Conservation (phyloP, 1,139 yeast genomes). For the Kazachstania sp. region DNA sequence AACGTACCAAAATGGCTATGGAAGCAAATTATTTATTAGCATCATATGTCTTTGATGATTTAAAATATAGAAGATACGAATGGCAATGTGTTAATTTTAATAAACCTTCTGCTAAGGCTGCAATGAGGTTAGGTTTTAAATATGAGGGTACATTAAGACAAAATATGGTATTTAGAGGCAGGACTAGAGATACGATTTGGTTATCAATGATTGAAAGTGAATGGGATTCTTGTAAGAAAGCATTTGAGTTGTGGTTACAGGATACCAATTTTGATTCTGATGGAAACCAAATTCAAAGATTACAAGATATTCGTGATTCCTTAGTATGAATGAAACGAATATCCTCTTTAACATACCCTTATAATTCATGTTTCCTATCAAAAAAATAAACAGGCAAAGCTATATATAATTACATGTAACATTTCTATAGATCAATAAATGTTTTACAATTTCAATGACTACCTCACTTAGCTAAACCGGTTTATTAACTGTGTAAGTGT, state of each 20-base stretch:
- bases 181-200: constrained; percentile 32
- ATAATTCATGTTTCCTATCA: background rate
- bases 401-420: too few relatives aligned
- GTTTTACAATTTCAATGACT: too few relatives aligned
- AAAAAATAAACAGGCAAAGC: too few relatives aligned
- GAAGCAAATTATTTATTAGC: constrained; percentile 29
- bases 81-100: constrained; percentile 32
- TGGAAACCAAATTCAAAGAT: background rate
- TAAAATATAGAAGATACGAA: constrained; percentile 30
- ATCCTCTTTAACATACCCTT: background rate
- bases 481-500: too few relatives aligned
- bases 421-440: too few relatives aligned
- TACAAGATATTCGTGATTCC: background rate
- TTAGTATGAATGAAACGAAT: background rate
- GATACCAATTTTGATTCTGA: constrained; percentile 2
- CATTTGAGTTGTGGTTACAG: constrained; percentile 24
- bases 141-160: constrained; percentile 30
- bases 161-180: constrained; percentile 24
- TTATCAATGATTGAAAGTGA: constrained; percentile 29
- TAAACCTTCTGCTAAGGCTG: constrained; percentile 28
- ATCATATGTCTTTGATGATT: constrained; percentile 24
- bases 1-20: constrained; percentile 27
- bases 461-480: too few relatives aligned
- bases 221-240: constrained; percentile 22
- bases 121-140: constrained; percentile 28